Conservation (phyloP, 2,329 filamentous ascomycete genomes). For the Pseudopithomyces maydicus region DNA sequence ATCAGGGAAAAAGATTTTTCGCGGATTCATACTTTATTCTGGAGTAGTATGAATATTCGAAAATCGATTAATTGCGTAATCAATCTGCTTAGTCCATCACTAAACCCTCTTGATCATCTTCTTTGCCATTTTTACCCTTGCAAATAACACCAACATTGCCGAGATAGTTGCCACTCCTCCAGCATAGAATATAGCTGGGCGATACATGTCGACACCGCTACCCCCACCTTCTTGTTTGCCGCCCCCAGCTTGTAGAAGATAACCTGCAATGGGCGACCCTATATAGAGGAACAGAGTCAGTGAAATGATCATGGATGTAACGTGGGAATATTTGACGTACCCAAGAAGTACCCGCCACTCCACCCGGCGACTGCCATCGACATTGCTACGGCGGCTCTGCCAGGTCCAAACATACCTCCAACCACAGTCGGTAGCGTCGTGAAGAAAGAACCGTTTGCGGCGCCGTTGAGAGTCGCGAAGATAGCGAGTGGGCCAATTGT, state of each 20-base stretch:
- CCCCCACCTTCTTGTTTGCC: conserved; percentile 15
- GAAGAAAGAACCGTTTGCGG: conserved; percentile 37
- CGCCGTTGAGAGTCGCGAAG: conserved; percentile 35
- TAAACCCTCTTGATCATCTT: conserved; percentile 26
- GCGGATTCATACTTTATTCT: too few species aligned
- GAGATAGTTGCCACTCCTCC: conserved; percentile 29
- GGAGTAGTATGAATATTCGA: too few species aligned
- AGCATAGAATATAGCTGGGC: conserved; percentile 39
- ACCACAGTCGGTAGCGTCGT: conserved; percentile 36
- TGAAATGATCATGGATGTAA: too few species aligned
- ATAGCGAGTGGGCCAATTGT: conserved; percentile 29
- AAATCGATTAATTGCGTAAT: too few species aligned
- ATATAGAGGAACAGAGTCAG: conserved; percentile 6
- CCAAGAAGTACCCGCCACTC: conserved; percentile 27
- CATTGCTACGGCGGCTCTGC: conserved; percentile 33
- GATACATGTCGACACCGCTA: conserved; percentile 25
- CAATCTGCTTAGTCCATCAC: not conserved
- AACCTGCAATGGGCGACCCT: conserved; percentile 34
- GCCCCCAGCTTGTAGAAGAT: conserved; percentile 30
- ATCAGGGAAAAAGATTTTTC: too few species aligned
- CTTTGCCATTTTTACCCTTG: conserved; percentile 25
- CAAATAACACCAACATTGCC: conserved; percentile 25
- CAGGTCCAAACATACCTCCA: conserved; percentile 33
- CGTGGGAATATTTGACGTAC: too few species aligned
- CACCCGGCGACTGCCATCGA: conserved; percentile 34